phyloP scores from a whole-genome alignment of 2,329 filamentous ascomycete genomes.

The Phialophora chinensis region DNA sequence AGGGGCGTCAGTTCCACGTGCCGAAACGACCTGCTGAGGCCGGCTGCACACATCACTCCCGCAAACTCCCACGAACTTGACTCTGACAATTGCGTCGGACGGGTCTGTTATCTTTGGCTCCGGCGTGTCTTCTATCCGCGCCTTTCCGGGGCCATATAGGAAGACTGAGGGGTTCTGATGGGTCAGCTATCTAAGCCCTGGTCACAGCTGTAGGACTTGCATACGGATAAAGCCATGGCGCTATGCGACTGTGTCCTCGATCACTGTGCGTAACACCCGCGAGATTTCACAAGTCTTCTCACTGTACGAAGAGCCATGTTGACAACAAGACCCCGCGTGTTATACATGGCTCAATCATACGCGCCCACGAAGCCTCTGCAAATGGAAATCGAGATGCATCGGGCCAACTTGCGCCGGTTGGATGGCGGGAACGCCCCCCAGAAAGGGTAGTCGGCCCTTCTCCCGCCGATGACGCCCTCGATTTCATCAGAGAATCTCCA shows the following conservation, averaged over 20 bases:
- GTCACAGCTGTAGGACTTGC: neutral
- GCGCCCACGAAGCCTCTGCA: conserved; percentile 6
- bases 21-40: neutral
- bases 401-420: conserved; percentile 26
- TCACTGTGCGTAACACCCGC: neutral
- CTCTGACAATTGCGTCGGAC: conserved; percentile 51
- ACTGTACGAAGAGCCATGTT: neutral
- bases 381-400: conserved; percentile 6
- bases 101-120: conserved; percentile 46
- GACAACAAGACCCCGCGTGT: conserved; percentile 1
- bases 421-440: neutral
- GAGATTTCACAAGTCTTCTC: neutral
- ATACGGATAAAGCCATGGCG: conserved; percentile 19
- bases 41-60: conserved; percentile 46
- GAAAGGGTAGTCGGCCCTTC: neutral
- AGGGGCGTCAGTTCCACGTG: conserved; percentile 7
- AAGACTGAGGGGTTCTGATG: conserved; percentile 51
- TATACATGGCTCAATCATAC: conserved; percentile 18
- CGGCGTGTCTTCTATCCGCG: conserved; percentile 48
- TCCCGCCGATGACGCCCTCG: conserved; percentile 7
- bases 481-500: neutral
- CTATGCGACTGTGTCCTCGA: neutral
- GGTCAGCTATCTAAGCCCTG: conserved; percentile 1
- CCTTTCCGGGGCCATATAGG: conserved; percentile 49
- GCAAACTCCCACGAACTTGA: conserved; percentile 54